phyloP scores from a whole-genome alignment of 108 stramenopile species.

The Bacterosira constricta region DNA sequence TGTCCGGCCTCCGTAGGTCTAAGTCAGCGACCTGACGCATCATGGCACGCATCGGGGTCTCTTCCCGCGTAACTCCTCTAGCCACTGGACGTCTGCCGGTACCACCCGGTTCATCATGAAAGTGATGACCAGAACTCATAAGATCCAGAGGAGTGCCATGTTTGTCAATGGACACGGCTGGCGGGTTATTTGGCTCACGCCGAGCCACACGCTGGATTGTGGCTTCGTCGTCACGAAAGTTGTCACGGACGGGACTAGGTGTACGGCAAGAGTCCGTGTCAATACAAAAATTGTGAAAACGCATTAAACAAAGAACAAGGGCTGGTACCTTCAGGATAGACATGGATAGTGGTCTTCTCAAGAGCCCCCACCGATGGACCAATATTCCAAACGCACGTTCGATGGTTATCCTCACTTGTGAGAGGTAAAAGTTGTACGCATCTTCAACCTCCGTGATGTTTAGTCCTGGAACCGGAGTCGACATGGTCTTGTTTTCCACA shows the following conservation, averaged over 20 bases:
- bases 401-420: slow-evolving; percentile 21
- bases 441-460: not conserved
- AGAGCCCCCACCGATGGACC: slow-evolving; percentile 22
- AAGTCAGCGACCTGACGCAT: no score
- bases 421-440: slow-evolving; percentile 12
- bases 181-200: not conserved
- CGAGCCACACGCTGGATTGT: no score
- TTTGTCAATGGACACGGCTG: not conserved
- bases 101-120: no score
- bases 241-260: not conserved
- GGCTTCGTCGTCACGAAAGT: not conserved
- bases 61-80: no score
- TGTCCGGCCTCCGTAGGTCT: no score
- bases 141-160: not conserved
- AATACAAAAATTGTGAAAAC: not conserved
- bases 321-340: not conserved
- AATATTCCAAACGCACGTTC: slow-evolving; percentile 41
- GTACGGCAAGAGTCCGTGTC: not conserved
- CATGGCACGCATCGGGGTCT: no score
- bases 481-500: slow-evolving; percentile 38
- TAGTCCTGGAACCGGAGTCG: slow-evolving; percentile 14
- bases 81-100: no score
- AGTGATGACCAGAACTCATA: not conserved
- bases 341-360: slow-evolving; percentile 5
- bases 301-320: not conserved